Base-by-base conservation (phyloP, 106 monocot species). In the Vanilla planifolia region DNA sequence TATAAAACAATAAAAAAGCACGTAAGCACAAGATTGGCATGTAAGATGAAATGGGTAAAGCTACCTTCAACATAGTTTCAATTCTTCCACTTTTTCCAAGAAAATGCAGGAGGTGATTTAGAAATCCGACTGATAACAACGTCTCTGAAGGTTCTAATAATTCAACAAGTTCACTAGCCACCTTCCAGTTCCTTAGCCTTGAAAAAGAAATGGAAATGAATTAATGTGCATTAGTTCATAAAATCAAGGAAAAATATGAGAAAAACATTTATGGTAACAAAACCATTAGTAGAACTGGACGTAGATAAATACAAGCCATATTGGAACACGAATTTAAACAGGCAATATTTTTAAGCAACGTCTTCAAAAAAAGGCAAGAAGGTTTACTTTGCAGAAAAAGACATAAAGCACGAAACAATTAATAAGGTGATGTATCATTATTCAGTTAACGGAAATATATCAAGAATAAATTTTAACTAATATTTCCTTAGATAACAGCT, bases 21-120 rank as follows among this genome's bases (percentile, higher is more conserved):
- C 14, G 15, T 21, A 22, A 34, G 37, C 19, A 50, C 14, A 63
- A 28, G 14, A 58, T 0, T 48, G 25, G 41, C 55, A 48, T 43
- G 39, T 43, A 23, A 62, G 10, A 16, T 14, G 29, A 27, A 30
- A 33, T 15, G 9, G 43, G 10, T 61, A 60, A 27, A 63, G 5
- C 59, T 81, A 88, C 96, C 86, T 98, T 98, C 87, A 92, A 85
- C 96, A 98, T 92, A 68, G 47, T 71, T 46, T 92, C 91, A 44
- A 82, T 71, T 61, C 79, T 98, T 60, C 96, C 96, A 79, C 72
- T 77, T 77, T 85, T 92, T 33, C 96, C 96, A 77, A 98, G 78
- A 61, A 88, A 87, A 64, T 68, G 76, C 35, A 98, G 39, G 43
- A 91, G 34, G 41, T 92, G 87, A 75, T 92, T 98, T 37, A 84